Evolutionary conservation across 2,329 filamentous ascomycete species (phyloP).

Genomic region (Trichoderma sp.): DNA sequence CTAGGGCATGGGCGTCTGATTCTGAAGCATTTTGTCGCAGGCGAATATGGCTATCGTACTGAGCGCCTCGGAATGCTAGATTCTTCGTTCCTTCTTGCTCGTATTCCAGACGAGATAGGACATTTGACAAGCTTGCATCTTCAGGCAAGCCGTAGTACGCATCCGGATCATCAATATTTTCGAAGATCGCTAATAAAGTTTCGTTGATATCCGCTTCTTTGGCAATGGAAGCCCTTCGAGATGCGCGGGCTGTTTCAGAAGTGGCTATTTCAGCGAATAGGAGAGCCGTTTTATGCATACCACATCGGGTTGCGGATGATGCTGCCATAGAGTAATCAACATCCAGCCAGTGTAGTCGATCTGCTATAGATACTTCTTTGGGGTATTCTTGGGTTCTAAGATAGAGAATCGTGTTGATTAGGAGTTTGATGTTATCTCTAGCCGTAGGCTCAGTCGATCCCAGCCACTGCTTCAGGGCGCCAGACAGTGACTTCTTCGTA

Average conservation of each 20-base stretch:
- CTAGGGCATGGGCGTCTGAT: constrained; percentile 64
- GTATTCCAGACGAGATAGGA: constrained; percentile 81
- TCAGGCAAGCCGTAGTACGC: constrained; percentile 90
- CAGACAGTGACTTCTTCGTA: constrained; percentile 63
- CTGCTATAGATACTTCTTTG: constrained; percentile 72
- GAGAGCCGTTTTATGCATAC: constrained; percentile 83
- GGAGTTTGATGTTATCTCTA: constrained; percentile 64
- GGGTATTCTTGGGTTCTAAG: constrained; percentile 77
- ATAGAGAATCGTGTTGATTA: constrained; percentile 80
- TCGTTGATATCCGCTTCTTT: constrained; percentile 58
- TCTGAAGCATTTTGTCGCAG: constrained; percentile 53
- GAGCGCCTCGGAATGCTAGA: constrained; percentile 84
- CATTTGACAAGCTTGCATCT: constrained; percentile 69
- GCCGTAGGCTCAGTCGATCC: constrained; percentile 36
- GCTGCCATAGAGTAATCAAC: constrained; percentile 71
- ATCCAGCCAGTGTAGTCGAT: constrained; percentile 81
- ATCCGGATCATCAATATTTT: constrained; percentile 92
- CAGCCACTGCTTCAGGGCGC: constrained; percentile 64
- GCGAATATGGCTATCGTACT: constrained; percentile 81
- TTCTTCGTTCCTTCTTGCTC: constrained; percentile 85
- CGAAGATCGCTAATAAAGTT: constrained; percentile 77
- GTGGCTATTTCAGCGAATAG: constrained; percentile 74
- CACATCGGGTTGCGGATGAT: constrained; percentile 69
- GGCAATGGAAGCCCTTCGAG: constrained; percentile 63
- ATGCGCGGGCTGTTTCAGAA: constrained; percentile 54